phyloP scores from a whole-genome alignment of 768 basidiomycete species.

The Tylopilus sp. region DNA sequence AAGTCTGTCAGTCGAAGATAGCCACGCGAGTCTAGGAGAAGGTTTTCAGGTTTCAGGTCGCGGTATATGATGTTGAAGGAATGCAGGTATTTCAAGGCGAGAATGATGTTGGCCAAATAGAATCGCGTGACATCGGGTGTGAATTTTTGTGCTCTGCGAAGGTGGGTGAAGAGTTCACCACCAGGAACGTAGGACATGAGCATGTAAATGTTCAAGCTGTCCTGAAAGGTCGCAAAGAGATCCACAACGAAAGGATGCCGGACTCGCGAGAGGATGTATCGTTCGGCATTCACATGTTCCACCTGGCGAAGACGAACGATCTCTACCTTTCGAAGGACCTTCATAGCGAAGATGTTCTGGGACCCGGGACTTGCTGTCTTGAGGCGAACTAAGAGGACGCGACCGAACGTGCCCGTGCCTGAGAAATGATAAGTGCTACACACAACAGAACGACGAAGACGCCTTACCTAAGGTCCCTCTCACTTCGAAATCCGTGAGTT shows the following conservation, averaged over 20 bases:
- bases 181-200: conserved; percentile 94
- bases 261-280: conserved; percentile 87
- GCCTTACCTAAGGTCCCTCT: conserved; percentile 66
- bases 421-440: conserved; percentile 1
- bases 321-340: conserved; percentile 82
- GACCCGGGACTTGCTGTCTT: conserved; percentile 44
- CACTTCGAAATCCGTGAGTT: conserved; percentile 77
- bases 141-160: conserved; percentile 91
- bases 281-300: conserved; percentile 96
- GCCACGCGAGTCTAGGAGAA: conserved; percentile 90
- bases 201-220: conserved; percentile 97
- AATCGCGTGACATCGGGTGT: conserved; percentile 97
- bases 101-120: conserved; percentile 93
- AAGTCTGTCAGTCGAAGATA: conserved; percentile 97
- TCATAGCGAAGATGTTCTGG: conserved; percentile 73
- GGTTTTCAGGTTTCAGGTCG: conserved; percentile 97
- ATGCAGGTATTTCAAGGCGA: conserved; percentile 93
- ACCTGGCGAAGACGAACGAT: conserved; percentile 91
- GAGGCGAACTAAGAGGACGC: conserved; percentile 86
- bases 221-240: conserved; percentile 92
- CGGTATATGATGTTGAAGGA: conserved; percentile 98
- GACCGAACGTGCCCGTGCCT: conserved; percentile 97
- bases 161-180: conserved; percentile 95
- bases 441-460: conserved; percentile 16
- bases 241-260: conserved; percentile 97